Percentiles rank a stretch among this genome's conserved stretches.
These are phyloP conservation scores for Verticillium dahliae DNA, from an alignment of 2,329 filamentous ascomycete species.

Conservation along the genomic window DNA sequence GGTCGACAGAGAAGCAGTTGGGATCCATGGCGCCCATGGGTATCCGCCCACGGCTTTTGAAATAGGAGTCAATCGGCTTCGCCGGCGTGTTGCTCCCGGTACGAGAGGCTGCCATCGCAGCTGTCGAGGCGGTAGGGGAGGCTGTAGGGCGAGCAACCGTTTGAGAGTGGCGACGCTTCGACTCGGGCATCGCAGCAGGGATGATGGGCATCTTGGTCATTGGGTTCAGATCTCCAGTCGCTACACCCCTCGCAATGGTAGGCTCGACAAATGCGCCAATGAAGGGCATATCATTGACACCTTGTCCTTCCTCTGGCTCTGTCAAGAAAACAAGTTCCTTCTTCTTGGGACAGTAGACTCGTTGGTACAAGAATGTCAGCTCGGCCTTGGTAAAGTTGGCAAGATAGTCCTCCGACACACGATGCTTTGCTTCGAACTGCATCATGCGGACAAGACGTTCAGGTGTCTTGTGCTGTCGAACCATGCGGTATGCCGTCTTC, in stretches of 20 bases:
- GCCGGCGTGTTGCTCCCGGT: constrained; percentile 16
- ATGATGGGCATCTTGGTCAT: constrained; percentile 69
- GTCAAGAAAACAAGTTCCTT: constrained; percentile 71
- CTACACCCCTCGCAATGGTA: constrained; percentile 65
- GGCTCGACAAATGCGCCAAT: constrained; percentile 70
- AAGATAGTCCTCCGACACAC: constrained; percentile 74
- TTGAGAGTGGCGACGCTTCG: constrained; percentile 35
- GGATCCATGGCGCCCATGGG: constrained; percentile 57
- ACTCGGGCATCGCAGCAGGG: constrained; percentile 31
- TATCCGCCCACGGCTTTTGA: constrained; percentile 42
- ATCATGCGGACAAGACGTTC: constrained; percentile 77
- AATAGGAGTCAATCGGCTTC: constrained; percentile 51
- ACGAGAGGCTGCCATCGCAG: constrained; percentile 13
- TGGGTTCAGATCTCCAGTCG: constrained; percentile 77
- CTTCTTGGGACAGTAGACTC: constrained; percentile 78
- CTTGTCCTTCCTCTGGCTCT: constrained; percentile 53
- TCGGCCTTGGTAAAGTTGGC: constrained; percentile 81
- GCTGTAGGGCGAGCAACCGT: constrained; percentile 8
- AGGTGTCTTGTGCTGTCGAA: constrained; percentile 83
- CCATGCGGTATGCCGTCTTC: constrained; percentile 86
- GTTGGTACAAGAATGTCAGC: constrained; percentile 86
- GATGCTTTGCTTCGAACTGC: constrained; percentile 82
- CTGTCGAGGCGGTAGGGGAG: constrained; percentile 9
- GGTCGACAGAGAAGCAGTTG: constrained; percentile 52
- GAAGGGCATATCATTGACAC: constrained; percentile 67